These are phyloP conservation scores for Agaricus bisporus DNA, from an alignment of 768 basidiomycete species.

Conservation along the genomic window DNA sequence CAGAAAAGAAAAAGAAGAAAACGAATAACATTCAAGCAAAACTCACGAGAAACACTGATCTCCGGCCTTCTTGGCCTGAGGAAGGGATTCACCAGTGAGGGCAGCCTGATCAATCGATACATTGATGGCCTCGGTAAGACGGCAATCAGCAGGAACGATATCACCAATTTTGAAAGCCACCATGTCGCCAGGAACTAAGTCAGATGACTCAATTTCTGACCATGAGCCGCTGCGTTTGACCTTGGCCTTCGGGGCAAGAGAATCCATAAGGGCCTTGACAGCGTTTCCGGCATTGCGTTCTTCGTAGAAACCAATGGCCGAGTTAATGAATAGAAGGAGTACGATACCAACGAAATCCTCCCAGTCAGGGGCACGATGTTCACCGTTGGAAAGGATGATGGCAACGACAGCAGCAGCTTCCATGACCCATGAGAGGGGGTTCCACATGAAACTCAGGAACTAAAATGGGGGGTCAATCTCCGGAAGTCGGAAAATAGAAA, in stretches of 20 bases:
- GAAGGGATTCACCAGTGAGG: conserved; percentile 95
- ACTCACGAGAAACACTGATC: conserved; percentile 98
- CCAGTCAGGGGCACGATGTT: conserved; percentile 87
- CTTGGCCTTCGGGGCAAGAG: conserved; percentile 95
- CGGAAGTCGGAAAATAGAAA: not conserved
- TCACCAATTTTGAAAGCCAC: conserved; percentile 99
- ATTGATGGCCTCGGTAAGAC: conserved; percentile 94
- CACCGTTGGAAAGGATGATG: conserved; percentile 94
- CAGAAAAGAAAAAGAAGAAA: not conserved
- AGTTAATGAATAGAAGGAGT: conserved; percentile 89
- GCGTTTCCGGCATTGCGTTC: conserved; percentile 97
- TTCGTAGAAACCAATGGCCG: conserved; percentile 96
- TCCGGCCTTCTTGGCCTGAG: conserved; percentile 82
- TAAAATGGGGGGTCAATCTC: conserved; percentile 20
- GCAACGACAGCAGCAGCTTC: conserved; percentile 93
- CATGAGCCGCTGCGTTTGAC: conserved; percentile 82
- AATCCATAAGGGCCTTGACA: conserved; percentile 99
- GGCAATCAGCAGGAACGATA: conserved; percentile 95
- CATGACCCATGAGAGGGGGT: conserved; percentile 99
- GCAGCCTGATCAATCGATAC: conserved; percentile 98
- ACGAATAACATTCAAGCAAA: conserved; percentile 5
- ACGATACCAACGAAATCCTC: conserved; percentile 97
- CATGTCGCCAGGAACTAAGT: conserved; percentile 93
- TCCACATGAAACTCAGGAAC: conserved; percentile 99
- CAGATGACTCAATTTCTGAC: conserved; percentile 87